These are phyloP conservation scores for Gamarada debralockiae DNA, from an alignment of 495 filamentous ascomycete species.

Conservation along the genomic window DNA sequence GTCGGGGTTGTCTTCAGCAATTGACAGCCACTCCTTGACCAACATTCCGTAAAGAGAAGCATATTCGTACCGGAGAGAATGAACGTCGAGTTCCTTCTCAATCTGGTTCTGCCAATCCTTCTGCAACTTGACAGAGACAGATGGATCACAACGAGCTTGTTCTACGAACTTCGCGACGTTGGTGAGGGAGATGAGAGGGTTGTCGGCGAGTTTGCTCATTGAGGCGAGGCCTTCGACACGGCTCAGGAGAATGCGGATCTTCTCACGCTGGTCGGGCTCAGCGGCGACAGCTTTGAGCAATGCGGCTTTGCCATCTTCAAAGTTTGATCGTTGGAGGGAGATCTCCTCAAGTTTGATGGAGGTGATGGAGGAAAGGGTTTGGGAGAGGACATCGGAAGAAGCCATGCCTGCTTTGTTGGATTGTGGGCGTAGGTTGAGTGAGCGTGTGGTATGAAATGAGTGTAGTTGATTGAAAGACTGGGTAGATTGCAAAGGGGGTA, in stretches of 20 bases:
- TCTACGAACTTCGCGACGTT: constrained; percentile 38
- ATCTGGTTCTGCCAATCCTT: constrained; percentile 41
- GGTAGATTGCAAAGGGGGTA: too few relatives aligned
- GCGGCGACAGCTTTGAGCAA: constrained; percentile 26
- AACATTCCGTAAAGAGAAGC: constrained; percentile 54
- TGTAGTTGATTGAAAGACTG: too few relatives aligned
- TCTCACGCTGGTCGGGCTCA: constrained; percentile 32
- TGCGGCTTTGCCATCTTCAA: constrained; percentile 36
- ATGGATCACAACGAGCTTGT: constrained; percentile 39
- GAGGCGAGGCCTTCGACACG: constrained; percentile 48
- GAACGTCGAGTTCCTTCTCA: constrained; percentile 40
- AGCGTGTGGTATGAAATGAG: too few relatives aligned
- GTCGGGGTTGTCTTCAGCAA: constrained; percentile 17
- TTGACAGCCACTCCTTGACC: constrained; percentile 56
- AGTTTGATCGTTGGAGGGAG: constrained; percentile 51
- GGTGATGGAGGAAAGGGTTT: constrained; percentile 62
- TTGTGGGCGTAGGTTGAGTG: too few relatives aligned
- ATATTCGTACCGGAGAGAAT: constrained; percentile 54
- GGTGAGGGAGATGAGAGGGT: constrained; percentile 6
- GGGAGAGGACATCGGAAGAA: constrained; percentile 40
- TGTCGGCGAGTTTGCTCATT: constrained; percentile 34
- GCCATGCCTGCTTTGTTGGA: constrained; percentile 10
- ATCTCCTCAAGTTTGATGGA: constrained; percentile 59
- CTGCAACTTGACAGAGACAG: constrained; percentile 32
- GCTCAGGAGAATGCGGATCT: constrained; percentile 48